phyloP scores from a whole-genome alignment of 1,284 basidiomycete species.

The Marasmius fiardii region DNA sequence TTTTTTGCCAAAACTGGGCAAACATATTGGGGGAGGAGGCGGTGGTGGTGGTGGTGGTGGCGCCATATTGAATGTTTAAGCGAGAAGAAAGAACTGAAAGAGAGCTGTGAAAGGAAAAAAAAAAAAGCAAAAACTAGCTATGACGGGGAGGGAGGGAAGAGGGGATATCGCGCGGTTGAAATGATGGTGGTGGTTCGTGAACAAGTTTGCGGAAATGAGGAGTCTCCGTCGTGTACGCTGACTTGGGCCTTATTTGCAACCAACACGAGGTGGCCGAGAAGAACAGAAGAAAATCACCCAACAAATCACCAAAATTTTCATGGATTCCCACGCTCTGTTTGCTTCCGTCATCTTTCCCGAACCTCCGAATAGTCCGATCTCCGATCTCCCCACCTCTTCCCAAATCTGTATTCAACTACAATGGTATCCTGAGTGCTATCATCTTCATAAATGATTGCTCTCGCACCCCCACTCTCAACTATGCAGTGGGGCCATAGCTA shows the following conservation, averaged over 20 bases:
- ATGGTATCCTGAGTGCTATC: neutral
- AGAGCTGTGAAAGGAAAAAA: neutral
- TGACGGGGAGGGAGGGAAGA: neutral
- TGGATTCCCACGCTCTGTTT: neutral
- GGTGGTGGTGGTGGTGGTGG: conserved; percentile 37
- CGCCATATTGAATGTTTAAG: conserved; percentile 1
- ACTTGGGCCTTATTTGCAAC: neutral
- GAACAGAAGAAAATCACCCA: neutral
- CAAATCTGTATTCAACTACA: neutral
- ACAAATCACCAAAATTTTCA: neutral
- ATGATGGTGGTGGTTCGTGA: neutral
- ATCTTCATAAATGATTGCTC: neutral
- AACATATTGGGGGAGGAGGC: conserved; percentile 54
- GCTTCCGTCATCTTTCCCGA: neutral
- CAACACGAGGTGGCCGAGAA: neutral
- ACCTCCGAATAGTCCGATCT: neutral
- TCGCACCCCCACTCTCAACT: too few relatives aligned
- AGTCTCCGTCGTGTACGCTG: neutral
- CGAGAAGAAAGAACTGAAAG: neutral
- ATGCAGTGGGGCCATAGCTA: too few relatives aligned
- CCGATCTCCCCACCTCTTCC: neutral
- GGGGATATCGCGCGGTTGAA: neutral
- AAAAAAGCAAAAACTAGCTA: neutral
- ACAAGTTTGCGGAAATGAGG: neutral
- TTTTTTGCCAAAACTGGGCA: conserved; percentile 49